Base-by-base conservation (phyloP, 768 basidiomycete species). In the Phylloporus arenicola region DNA sequence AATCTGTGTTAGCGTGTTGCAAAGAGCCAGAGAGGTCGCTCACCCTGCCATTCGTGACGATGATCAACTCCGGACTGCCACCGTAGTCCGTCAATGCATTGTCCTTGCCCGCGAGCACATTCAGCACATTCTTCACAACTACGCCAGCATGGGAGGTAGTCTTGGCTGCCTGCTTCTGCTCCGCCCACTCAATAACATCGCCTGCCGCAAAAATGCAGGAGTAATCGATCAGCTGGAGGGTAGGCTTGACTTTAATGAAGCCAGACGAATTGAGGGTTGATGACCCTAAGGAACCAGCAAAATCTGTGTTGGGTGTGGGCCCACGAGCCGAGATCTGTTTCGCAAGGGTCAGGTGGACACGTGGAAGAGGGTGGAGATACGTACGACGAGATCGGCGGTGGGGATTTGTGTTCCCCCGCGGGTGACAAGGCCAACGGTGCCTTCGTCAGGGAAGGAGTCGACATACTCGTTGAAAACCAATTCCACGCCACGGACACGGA, bases 141-240 rank as follows among this genome's bases (percentile, higher is more conserved):
- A 84, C 51, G 0, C 16, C 45, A 22, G 57, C 73, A 53, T 87
- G 86, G 6, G 57, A 58, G 2, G 42, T 20, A 1, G 68, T 70
- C 61, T 86, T 85, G 14, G 66, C 71, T 0, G 66, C 67, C 42
- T 78, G 82, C 57, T 85, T 86, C 64, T 85, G 79, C 63, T 86
- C 86, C 1, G 66, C 49, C 71, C 77, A 81, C 34, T 83, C 80
- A 52, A 82, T 76, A 51, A 82, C 73, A 58, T 88, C 86, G 2
- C 86, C 86, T 3, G 68, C 72, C 0, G 85, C 87, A 50, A 83
- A 86, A 13, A 88, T 77, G 51, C 72, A 72, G 0, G 78, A 68
- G 61, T 82, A 67, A 0, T 64, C 67, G 7, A 55, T 58, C 3
- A 88, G 63, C 57, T 85, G 83, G 35, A 88, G 71, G 1, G 82